These are phyloP conservation scores for Alternaria panax DNA, from an alignment of 2,329 filamentous ascomycete species.

Conservation along the genomic window DNA sequence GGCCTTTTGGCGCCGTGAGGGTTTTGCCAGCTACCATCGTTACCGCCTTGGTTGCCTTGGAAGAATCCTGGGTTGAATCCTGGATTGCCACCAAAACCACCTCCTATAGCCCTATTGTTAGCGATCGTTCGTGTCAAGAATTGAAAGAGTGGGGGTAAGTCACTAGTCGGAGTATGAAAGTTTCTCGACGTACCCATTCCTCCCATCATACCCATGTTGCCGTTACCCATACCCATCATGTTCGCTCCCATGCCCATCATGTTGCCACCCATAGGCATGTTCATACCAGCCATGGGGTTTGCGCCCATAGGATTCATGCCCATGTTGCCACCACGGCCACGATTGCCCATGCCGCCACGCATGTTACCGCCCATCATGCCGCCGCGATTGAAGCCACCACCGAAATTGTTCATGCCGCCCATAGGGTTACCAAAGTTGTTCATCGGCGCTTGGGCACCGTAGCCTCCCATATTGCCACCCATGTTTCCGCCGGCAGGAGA, in stretches of 20 bases:
- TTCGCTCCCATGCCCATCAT: conserved; percentile 52
- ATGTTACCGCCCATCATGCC: conserved; percentile 48
- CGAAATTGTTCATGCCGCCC: conserved; percentile 50
- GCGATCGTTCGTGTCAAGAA: neutral
- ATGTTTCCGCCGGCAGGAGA: conserved; percentile 42
- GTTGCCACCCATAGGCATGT: conserved; percentile 48
- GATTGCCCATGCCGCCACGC: conserved; percentile 58
- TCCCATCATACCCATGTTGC: conserved; percentile 45
- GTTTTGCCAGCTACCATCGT: conserved; percentile 72
- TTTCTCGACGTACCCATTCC: conserved; percentile 41
- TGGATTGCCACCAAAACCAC: conserved; percentile 69
- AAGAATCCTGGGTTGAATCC: conserved; percentile 81
- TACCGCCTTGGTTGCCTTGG: conserved; percentile 56
- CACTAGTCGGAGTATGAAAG: conserved; percentile 9
- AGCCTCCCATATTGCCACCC: conserved; percentile 56
- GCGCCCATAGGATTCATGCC: conserved; percentile 49
- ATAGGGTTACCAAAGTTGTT: conserved; percentile 57
- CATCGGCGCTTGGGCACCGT: conserved; percentile 48
- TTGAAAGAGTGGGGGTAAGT: neutral
- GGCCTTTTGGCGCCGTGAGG: conserved; percentile 82
- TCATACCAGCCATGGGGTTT: conserved; percentile 46
- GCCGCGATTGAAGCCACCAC: conserved; percentile 53
- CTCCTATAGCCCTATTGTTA: conserved; percentile 22
- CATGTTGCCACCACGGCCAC: conserved; percentile 47
- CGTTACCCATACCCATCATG: conserved; percentile 46